Evolutionary conservation across 108 stramenopile species (phyloP).

Genomic region (Tribonema minus): DNA sequence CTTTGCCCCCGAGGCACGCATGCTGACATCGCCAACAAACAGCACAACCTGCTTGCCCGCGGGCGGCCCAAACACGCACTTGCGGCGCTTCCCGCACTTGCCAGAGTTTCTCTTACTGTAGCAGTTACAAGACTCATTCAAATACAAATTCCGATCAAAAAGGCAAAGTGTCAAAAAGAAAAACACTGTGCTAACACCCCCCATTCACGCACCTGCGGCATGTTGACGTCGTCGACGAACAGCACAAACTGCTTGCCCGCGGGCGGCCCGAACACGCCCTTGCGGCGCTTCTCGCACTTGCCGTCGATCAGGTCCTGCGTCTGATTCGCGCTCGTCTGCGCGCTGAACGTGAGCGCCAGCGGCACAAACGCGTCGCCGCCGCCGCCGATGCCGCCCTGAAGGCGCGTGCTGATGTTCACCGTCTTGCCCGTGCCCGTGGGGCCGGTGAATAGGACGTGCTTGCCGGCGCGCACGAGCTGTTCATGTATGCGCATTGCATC

Average conservation of each 20-base stretch:
- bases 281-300: slow-evolving; percentile 59
- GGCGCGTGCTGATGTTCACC: slow-evolving; percentile 51
- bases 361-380: slow-evolving; percentile 46
- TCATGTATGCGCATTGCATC: no score
- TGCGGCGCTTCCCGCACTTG: slow-evolving; percentile 66
- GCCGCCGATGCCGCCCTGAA: slow-evolving; percentile 44
- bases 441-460: slow-evolving; percentile 60
- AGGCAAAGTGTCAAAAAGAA: no score
- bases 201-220: slow-evolving; percentile 46
- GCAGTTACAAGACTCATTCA: no score
- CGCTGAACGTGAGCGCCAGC: slow-evolving; percentile 54
- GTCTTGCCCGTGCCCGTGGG: slow-evolving; percentile 64
- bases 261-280: slow-evolving; percentile 60
- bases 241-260: slow-evolving; percentile 57
- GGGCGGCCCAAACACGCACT: slow-evolving; percentile 64
- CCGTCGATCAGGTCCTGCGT: slow-evolving; percentile 59
- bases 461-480: slow-evolving; percentile 17
- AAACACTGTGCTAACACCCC: no score
- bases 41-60: slow-evolving; percentile 61
- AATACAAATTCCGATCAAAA: no score
- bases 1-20: no score
- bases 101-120: no score
- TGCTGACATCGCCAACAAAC: slow-evolving; percentile 66
- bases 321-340: slow-evolving; percentile 59
- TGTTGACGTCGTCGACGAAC: slow-evolving; percentile 63